These are phyloP conservation scores for Collybia sordida DNA, from an alignment of 768 basidiomycete genomes.

Conservation along the genomic window DNA sequence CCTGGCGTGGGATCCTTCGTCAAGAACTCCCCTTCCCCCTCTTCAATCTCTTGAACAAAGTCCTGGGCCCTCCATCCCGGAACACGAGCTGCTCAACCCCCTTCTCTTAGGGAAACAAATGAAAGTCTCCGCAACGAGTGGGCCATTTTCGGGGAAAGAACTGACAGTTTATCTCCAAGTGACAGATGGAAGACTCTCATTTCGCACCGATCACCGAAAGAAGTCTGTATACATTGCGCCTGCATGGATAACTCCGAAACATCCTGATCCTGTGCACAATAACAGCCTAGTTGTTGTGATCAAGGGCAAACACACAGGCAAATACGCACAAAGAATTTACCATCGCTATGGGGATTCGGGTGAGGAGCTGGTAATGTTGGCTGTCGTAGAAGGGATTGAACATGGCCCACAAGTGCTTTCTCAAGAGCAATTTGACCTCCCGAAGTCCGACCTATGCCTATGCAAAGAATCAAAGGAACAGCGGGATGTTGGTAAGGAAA, in stretches of 20 bases:
- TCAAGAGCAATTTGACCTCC: too few species aligned
- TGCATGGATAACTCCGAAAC: not conserved
- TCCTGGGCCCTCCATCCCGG: not conserved
- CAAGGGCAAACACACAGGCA: not conserved
- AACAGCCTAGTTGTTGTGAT: not conserved
- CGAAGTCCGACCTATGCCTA: too few species aligned
- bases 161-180: not conserved
- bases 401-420: not conserved
- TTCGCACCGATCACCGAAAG: not conserved
- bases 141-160: not conserved
- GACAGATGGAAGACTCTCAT: not conserved
- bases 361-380: too few species aligned
- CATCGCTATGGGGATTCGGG: not conserved
- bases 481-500: too few species aligned
- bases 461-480: too few species aligned
- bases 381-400: not conserved
- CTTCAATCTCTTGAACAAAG: not conserved
- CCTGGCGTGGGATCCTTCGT: constrained; percentile 1
- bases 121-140: not conserved
- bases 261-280: not conserved
- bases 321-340: not conserved
- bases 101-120: not conserved
- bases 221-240: not conserved
- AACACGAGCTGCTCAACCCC: not conserved
- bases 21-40: not conserved